Evolutionary conservation across 1,284 basidiomycete species (phyloP).

Genomic region (Tilletia setariae): DNA sequence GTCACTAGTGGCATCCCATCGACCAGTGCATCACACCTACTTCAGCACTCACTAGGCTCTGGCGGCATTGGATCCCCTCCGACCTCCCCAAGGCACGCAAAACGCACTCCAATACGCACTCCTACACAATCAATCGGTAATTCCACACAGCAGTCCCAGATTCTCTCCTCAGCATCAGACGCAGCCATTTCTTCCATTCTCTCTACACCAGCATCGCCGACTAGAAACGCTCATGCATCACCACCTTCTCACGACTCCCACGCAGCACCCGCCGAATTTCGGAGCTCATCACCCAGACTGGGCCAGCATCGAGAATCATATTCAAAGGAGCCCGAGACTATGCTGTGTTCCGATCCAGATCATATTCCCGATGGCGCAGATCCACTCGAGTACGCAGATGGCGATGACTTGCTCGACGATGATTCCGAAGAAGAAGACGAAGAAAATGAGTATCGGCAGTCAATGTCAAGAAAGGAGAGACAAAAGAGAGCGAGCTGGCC

Average conservation of each 20-base stretch:
- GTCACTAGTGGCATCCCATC: neutral
- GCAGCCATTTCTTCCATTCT: neutral
- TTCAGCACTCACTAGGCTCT: neutral
- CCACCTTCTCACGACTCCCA: no score
- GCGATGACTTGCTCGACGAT: conserved; percentile 31
- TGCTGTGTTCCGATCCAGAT: conserved; percentile 33
- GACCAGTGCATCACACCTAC: neutral
- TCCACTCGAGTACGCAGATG: conserved; percentile 34
- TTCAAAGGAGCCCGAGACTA: conserved; percentile 36
- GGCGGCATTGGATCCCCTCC: conserved; percentile 20
- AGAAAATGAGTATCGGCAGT: conserved; percentile 7
- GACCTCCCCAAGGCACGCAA: conserved; percentile 19
- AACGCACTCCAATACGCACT: conserved; percentile 24
- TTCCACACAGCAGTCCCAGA: conserved; percentile 22
- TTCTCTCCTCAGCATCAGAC: neutral
- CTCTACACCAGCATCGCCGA: neutral
- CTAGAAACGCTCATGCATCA: no score
- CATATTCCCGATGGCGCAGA: conserved; percentile 40
- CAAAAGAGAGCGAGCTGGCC: conserved; percentile 10
- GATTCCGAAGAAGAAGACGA: conserved; percentile 24
- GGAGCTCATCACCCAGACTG: neutral
- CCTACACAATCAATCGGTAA: conserved; percentile 25
- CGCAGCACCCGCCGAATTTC: neutral
- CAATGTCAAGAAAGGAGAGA: neutral
- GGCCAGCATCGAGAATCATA: conserved; percentile 18